Evolutionary conservation across 345 rosid genomes (phyloP).

Genomic region (Barbarea vulgaris): DNA sequence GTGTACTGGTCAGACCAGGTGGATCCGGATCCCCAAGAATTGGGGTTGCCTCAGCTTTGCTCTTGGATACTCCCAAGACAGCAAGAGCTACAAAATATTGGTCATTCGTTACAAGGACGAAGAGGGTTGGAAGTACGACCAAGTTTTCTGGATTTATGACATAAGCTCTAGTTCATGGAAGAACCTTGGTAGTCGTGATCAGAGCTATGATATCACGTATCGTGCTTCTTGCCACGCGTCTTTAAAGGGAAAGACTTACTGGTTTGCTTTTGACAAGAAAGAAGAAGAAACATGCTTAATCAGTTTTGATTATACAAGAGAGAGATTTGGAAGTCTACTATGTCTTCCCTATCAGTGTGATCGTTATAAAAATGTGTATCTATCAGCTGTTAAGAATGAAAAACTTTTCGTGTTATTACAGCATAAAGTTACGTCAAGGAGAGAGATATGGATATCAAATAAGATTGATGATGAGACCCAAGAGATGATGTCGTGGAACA

Average conservation of each 20-base stretch:
- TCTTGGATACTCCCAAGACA: conserved; percentile 1
- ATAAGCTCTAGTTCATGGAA: not conserved
- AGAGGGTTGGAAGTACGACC: too few species aligned
- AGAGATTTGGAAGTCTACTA: not conserved
- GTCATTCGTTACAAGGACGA: too few species aligned
- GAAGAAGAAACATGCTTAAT: not conserved
- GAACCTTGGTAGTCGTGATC: not conserved
- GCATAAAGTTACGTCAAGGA: not conserved
- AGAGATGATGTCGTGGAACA: not conserved
- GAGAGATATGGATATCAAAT: not conserved
- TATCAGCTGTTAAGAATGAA: not conserved
- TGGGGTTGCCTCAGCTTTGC: not conserved
- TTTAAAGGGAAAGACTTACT: too few species aligned
- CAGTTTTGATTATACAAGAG: not conserved
- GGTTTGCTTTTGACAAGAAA: not conserved
- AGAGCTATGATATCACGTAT: not conserved
- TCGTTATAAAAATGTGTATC: not conserved
- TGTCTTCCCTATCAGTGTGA: not conserved
- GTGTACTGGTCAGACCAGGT: not conserved
- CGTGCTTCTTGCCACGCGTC: not conserved
- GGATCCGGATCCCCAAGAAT: not conserved
- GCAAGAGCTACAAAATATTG: not conserved
- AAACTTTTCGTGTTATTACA: not conserved
- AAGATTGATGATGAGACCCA: not conserved
- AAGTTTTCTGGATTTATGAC: not conserved